These are phyloP conservation scores for Novymonas esmeraldas DNA, from an alignment of 208 protist genomes.

Conservation along the genomic window DNA sequence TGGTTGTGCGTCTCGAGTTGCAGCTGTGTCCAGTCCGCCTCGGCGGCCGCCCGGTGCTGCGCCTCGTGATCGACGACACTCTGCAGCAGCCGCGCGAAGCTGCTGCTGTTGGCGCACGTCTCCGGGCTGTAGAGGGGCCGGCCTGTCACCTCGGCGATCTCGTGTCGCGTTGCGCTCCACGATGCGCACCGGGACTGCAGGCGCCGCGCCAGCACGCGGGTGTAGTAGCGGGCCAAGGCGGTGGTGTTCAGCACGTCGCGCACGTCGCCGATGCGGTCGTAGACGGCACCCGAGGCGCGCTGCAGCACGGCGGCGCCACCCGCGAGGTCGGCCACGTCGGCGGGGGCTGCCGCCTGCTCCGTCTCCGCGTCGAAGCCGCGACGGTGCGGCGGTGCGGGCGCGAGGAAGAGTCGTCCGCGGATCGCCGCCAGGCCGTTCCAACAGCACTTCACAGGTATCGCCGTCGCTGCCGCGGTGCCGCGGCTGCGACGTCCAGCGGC, in stretches of 20 bases:
- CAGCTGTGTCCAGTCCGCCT: constrained; percentile 6
- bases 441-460: constrained; percentile 77
- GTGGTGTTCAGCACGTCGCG: constrained; percentile 2
- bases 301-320: neutral
- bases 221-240: constrained; percentile 14
- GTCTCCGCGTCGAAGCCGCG: neutral
- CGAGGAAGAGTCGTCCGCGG: constrained; percentile 64
- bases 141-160: constrained; percentile 13
- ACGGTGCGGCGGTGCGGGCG: constrained; percentile 17
- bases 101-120: constrained; percentile 17
- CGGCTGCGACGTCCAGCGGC: neutral
- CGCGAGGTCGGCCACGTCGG: neutral
- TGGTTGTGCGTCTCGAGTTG: neutral
- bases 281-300: constrained; percentile 25
- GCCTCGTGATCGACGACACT: neutral
- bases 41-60: neutral
- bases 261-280: constrained; percentile 26
- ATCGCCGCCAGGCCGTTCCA: constrained; percentile 82
- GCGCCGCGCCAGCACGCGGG: constrained; percentile 21
- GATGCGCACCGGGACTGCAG: constrained; percentile 11
- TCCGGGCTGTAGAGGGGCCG: constrained; percentile 19
- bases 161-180: constrained; percentile 17
- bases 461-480: neutral
- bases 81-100: constrained; percentile 10
- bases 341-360: too few relatives aligned